These are phyloP conservation scores for Aspergillus biplanus DNA, from an alignment of 495 filamentous ascomycete genomes.

Conservation along the genomic window DNA sequence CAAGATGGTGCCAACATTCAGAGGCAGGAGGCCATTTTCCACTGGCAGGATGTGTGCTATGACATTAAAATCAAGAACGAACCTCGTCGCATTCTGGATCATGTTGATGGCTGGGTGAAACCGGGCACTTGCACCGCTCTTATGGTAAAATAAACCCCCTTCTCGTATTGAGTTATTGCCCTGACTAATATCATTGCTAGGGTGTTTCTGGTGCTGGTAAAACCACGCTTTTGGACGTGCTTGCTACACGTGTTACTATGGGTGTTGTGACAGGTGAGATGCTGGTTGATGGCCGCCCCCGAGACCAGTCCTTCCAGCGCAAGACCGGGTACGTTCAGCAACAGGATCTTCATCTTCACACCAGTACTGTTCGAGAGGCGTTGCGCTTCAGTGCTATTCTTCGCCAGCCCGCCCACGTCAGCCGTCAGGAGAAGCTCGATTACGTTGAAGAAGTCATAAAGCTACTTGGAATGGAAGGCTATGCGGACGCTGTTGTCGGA, in stretches of 20 bases:
- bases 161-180: not conserved
- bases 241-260: conserved; percentile 58
- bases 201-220: conserved; percentile 68
- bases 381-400: conserved; percentile 83
- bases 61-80: conserved; percentile 66
- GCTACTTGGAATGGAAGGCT: conserved; percentile 79
- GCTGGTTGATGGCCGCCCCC: conserved; percentile 55
- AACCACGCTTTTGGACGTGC: conserved; percentile 66
- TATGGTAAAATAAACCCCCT: conserved; percentile 43
- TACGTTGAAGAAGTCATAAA: conserved; percentile 94
- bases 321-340: conserved; percentile 97
- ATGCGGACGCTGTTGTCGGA: conserved; percentile 49
- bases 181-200: conserved; percentile 22
- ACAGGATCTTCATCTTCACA: conserved; percentile 88
- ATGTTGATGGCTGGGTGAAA: conserved; percentile 68
- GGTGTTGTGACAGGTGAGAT: conserved; percentile 59
- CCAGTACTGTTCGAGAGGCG: conserved; percentile 83
- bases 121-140: conserved; percentile 69
- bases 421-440: conserved; percentile 76
- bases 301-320: conserved; percentile 83
- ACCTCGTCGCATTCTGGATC: conserved; percentile 60
- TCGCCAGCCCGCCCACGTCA: conserved; percentile 74
- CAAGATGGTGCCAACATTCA: conserved; percentile 52
- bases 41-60: conserved; percentile 82
- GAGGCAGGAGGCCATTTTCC: conserved; percentile 68